Conservation (phyloP, 1,139 yeast genomes). For the Arxiozyma bovina region DNA sequence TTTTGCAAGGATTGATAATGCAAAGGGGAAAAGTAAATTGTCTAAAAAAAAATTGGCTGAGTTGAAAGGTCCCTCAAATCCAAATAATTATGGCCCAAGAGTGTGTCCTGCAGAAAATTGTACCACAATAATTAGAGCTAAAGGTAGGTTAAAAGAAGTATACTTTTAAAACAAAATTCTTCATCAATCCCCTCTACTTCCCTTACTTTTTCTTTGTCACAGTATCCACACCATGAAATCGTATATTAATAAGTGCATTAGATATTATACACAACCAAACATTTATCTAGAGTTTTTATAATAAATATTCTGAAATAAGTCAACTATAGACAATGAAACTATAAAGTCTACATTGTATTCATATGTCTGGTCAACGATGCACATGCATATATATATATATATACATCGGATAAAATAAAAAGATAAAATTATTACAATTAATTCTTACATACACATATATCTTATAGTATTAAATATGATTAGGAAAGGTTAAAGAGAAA, state of each 20-base stretch:
- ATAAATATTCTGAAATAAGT: background rate
- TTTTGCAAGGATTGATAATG: slow-evolving; percentile 35
- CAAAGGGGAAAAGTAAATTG: slow-evolving; percentile 17
- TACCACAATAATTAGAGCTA: slow-evolving; percentile 19
- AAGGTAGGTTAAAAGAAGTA: slow-evolving; percentile 26
- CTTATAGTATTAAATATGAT: background rate
- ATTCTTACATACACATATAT: background rate
- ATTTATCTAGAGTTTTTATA: background rate
- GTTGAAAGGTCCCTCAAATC: slow-evolving; percentile 29
- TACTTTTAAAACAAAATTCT: slow-evolving; percentile 16
- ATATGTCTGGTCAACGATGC: too few species aligned
- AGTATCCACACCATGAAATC: background rate
- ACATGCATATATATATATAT: too few species aligned
- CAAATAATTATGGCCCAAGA: slow-evolving; percentile 31
- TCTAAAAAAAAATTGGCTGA: slow-evolving; percentile 18
- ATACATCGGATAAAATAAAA: too few species aligned
- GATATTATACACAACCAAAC: background rate
- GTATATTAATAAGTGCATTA: background rate
- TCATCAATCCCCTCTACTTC: too few species aligned
- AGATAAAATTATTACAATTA: background rate
- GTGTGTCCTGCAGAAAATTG: slow-evolving; percentile 28
- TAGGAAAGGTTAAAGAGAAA: background rate
- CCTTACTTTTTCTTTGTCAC: background rate
- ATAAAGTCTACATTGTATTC: too few species aligned
- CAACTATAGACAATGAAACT: background rate